Conservation (phyloP, 2,329 filamentous ascomycete species). For the Metarhizium guizhouense region DNA sequence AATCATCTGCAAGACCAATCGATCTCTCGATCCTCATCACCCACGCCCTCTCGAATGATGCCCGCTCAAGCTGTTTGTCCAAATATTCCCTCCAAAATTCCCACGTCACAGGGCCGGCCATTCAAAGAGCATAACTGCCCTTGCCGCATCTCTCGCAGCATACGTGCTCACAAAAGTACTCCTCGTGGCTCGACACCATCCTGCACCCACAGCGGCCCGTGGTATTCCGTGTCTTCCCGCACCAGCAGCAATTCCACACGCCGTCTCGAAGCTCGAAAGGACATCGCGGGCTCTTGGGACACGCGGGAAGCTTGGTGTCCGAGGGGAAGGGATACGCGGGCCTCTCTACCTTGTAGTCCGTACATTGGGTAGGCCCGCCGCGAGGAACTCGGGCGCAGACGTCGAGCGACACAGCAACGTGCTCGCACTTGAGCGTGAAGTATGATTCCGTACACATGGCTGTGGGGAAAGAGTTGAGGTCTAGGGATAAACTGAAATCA, state of each 20-base stretch:
- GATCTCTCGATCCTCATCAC: no score
- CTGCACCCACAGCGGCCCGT: conserved; percentile 40
- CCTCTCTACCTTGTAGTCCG: conserved; percentile 31
- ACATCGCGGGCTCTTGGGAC: conserved; percentile 34
- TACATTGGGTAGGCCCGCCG: conserved; percentile 31
- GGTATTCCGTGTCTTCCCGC: conserved; percentile 43
- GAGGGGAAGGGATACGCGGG: conserved; percentile 39
- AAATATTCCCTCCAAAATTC: neutral
- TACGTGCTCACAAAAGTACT: conserved; percentile 44
- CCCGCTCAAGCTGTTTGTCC: no score
- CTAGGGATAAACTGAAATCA: neutral
- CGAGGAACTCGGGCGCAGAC: conserved; percentile 35
- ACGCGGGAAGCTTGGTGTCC: conserved; percentile 31
- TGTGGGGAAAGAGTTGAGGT: neutral
- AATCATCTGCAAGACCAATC: no score
- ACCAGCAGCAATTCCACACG: conserved; percentile 49
- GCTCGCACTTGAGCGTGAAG: conserved; percentile 29
- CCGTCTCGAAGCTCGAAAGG: conserved; percentile 41
- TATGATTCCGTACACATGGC: conserved; percentile 3
- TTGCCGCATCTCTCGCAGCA: conserved; percentile 28
- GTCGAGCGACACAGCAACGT: conserved; percentile 34
- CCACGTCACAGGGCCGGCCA: neutral
- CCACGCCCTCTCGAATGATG: no score
- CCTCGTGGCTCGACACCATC: conserved; percentile 41
- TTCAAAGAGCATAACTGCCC: neutral